Conservation (phyloP, 495 filamentous ascomycete genomes). For the Polyplosphaeria fusca region DNA sequence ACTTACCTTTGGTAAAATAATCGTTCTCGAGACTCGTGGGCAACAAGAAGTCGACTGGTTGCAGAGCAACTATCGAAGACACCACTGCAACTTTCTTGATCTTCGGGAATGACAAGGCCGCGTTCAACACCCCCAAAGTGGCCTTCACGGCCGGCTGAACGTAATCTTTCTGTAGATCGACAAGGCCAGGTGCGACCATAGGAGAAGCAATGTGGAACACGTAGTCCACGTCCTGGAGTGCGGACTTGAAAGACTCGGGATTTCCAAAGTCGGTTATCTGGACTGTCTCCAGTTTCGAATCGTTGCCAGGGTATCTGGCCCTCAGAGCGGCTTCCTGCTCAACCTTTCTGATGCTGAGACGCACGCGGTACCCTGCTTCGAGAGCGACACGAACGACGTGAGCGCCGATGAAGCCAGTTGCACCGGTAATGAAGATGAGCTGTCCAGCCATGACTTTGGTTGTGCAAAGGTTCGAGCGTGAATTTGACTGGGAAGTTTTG, state of each 20-base stretch:
- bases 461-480: no score
- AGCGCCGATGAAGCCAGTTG: constrained; percentile 1
- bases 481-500: no score
- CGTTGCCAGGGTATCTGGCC: neutral
- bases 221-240: neutral
- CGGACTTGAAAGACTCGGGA: neutral
- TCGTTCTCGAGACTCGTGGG: neutral
- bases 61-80: neutral
- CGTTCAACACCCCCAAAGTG: neutral
- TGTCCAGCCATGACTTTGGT: neutral
- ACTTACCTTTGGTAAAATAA: neutral
- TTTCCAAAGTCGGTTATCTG: neutral
- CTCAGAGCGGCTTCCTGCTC: neutral
- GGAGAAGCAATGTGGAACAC: neutral
- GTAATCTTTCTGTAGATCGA: neutral
- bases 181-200: neutral
- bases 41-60: neutral
- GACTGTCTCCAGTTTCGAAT: neutral
- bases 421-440: neutral
- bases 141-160: neutral
- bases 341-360: neutral
- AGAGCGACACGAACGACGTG: neutral
- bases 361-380: neutral
- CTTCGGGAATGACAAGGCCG: neutral
- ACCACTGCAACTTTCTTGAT: neutral